Conservation (phyloP, 2,329 filamentous ascomycete genomes). For the Exutisphaerella laricina region DNA sequence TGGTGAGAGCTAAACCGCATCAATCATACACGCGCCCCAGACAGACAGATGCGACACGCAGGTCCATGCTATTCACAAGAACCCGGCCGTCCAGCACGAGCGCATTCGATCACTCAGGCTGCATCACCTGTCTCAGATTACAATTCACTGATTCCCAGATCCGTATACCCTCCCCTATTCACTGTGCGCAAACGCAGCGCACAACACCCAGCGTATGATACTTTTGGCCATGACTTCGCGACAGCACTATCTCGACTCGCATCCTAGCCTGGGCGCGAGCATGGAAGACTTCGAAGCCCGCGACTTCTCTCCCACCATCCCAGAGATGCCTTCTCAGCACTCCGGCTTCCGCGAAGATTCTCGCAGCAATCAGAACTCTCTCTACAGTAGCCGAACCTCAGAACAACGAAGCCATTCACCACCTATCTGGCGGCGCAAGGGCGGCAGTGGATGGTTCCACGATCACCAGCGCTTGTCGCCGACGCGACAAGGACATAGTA, state of each 20-base stretch:
- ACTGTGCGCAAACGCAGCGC: background rate
- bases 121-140: slow-evolving; percentile 1
- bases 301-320: slow-evolving; percentile 49
- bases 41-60: slow-evolving; percentile 1
- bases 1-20: background rate
- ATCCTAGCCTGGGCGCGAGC: slow-evolving; percentile 55
- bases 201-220: slow-evolving; percentile 2
- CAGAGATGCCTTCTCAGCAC: slow-evolving; percentile 54
- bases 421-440: slow-evolving; percentile 57
- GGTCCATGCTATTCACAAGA: background rate
- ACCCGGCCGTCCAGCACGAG: background rate
- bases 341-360: slow-evolving; percentile 52
- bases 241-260: slow-evolving; percentile 35
- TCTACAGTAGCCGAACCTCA: slow-evolving; percentile 42
- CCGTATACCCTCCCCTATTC: background rate
- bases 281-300: slow-evolving; percentile 58
- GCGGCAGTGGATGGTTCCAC: slow-evolving; percentile 54
- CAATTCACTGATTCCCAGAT: background rate
- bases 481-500: slow-evolving; percentile 46
- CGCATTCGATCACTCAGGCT: slow-evolving; percentile 1
- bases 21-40: slow-evolving; percentile 4
- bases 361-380: slow-evolving; percentile 36
- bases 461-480: slow-evolving; percentile 32
- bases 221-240: slow-evolving; percentile 16
- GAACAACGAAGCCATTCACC: slow-evolving; percentile 58